These are phyloP conservation scores for Adansonia digitata DNA, from an alignment of 345 rosid genomes.

Conservation along the genomic window DNA sequence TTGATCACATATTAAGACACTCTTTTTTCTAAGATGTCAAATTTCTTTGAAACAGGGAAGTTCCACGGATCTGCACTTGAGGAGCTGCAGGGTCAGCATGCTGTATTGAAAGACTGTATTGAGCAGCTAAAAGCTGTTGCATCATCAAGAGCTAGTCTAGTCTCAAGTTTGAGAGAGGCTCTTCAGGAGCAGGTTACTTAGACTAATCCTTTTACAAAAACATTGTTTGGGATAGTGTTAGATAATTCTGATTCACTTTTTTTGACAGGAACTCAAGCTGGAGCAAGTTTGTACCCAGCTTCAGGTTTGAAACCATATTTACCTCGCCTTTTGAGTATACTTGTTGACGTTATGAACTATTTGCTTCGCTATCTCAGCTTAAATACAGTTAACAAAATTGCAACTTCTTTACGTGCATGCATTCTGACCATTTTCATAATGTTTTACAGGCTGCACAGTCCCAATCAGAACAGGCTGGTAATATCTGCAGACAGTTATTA, in stretches of 20 bases:
- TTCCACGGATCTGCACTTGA: slow-evolving; percentile 46
- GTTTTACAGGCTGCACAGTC: slow-evolving; percentile 50
- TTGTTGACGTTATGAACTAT: neutral
- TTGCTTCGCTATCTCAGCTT: neutral
- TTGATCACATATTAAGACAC: neutral
- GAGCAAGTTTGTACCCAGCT: slow-evolving; percentile 65
- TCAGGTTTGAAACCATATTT: slow-evolving; percentile 49
- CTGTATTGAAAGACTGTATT: slow-evolving; percentile 59
- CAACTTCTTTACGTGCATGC: neutral
- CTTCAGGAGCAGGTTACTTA: slow-evolving; percentile 77
- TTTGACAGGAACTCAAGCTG: slow-evolving; percentile 69
- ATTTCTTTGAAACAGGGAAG: slow-evolving; percentile 39
- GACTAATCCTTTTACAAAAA: slow-evolving; percentile 7
- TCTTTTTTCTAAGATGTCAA: neutral
- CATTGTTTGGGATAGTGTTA: slow-evolving; percentile 1
- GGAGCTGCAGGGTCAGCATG: slow-evolving; percentile 76
- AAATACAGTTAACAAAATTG: neutral
- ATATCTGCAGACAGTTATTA: slow-evolving; percentile 46
- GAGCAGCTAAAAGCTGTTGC: slow-evolving; percentile 61
- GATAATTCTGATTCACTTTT: slow-evolving; percentile 21
- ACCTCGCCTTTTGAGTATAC: neutral
- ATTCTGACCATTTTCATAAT: neutral
- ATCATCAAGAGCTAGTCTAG: slow-evolving; percentile 63
- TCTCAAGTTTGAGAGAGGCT: slow-evolving; percentile 67
- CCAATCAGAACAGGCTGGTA: slow-evolving; percentile 47